Evolutionary conservation across 352 stramenopile genomes (phyloP).

Genomic region (Globisporangium canariense): DNA sequence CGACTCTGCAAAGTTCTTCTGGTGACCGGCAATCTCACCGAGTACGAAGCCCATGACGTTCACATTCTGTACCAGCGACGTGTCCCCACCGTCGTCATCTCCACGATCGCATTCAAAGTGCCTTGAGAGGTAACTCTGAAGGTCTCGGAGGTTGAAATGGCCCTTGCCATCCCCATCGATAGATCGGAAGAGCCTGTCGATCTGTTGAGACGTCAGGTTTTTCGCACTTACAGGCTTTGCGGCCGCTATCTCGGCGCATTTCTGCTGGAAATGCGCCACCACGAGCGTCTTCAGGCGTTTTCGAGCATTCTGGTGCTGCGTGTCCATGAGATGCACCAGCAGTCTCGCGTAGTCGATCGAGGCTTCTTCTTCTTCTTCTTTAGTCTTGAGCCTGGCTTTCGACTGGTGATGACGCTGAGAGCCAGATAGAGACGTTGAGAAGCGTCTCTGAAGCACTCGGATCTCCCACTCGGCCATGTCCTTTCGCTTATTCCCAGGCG

Average conservation of each 20-base stretch:
- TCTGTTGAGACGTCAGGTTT: neutral
- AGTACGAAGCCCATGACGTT: conserved; percentile 18
- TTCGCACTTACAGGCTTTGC: neutral
- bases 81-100: neutral
- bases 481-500: neutral
- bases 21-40: conserved; percentile 12
- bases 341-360: conserved; percentile 47
- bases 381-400: no score
- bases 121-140: conserved; percentile 18
- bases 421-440: conserved; percentile 9
- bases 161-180: conserved; percentile 42
- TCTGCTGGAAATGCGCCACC: conserved; percentile 21
- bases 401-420: neutral
- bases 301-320: conserved; percentile 26
- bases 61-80: conserved; percentile 9
- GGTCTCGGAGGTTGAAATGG: conserved; percentile 36
- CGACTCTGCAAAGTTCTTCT: neutral
- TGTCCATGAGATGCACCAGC: conserved; percentile 46
- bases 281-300: conserved; percentile 24
- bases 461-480: conserved; percentile 39
- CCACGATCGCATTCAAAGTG: neutral
- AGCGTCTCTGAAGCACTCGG: conserved; percentile 33
- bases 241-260: conserved; percentile 1
- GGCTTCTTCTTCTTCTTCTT: neutral
- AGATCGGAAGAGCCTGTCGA: conserved; percentile 28